These are phyloP conservation scores for Pyrus hybrid DNA, from an alignment of 331 rosid genomes.

Conservation along the genomic window DNA sequence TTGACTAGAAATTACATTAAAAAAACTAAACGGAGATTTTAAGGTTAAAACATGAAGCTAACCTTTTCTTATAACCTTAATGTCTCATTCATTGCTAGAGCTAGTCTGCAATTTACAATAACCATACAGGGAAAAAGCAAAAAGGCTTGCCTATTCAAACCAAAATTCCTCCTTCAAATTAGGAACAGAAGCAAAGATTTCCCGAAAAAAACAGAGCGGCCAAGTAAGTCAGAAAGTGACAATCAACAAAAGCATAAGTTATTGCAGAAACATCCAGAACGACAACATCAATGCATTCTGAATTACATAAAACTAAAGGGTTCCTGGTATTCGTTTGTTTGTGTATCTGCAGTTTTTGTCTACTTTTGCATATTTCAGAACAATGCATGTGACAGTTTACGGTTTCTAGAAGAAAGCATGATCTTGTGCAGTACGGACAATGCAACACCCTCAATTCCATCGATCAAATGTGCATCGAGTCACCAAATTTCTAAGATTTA, in stretches of 20 bases:
- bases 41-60: background rate
- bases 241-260: background rate
- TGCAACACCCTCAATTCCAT: background rate
- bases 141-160: background rate
- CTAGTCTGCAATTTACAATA: background rate
- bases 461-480: background rate
- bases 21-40: too few relatives aligned
- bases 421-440: background rate
- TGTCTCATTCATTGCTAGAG: background rate
- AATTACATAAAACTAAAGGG: background rate
- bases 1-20: too few relatives aligned
- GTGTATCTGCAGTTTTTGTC: background rate
- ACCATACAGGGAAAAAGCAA: background rate
- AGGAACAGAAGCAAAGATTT: background rate
- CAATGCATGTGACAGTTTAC: background rate
- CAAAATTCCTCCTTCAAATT: background rate
- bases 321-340: background rate
- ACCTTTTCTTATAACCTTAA: background rate
- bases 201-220: background rate
- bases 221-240: background rate
- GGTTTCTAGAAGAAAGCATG: background rate
- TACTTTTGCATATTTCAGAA: background rate
- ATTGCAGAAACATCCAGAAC: background rate
- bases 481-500: background rate
- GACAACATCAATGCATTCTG: background rate